Percentiles rank a stretch among this genome's conserved stretches.
phyloP scores from a whole-genome alignment of 768 basidiomycete species.

The Lepiota subincarnata region DNA sequence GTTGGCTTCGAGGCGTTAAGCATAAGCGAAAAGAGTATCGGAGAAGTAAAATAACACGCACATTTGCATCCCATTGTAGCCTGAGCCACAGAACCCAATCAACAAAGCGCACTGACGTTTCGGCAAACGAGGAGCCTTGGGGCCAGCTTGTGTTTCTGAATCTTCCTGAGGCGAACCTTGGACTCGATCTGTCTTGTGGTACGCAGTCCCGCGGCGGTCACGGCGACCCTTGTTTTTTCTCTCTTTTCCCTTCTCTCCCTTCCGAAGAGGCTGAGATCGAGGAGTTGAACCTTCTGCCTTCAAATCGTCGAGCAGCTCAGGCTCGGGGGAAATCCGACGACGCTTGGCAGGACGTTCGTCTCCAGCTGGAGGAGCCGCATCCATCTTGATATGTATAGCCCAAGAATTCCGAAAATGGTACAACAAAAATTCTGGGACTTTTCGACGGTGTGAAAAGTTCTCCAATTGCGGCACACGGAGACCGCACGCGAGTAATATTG shows the following conservation, averaged over 20 bases:
- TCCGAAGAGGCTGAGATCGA: slow-evolving; percentile 17
- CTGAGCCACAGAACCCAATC: slow-evolving; percentile 89
- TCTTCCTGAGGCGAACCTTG: slow-evolving; percentile 16
- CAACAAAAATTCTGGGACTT: neutral
- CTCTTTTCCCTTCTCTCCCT: slow-evolving; percentile 30
- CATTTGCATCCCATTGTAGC: slow-evolving; percentile 96
- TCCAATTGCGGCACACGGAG: neutral
- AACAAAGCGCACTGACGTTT: slow-evolving; percentile 84
- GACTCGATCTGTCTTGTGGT: slow-evolving; percentile 24
- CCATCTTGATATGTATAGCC: slow-evolving; percentile 5
- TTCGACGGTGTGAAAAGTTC: neutral
- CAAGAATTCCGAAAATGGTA: slow-evolving; percentile 1
- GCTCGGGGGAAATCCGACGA: neutral
- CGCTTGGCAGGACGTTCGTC: slow-evolving; percentile 4
- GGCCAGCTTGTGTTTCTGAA: slow-evolving; percentile 22
- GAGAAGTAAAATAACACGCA: slow-evolving; percentile 33
- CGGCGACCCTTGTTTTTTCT: slow-evolving; percentile 35
- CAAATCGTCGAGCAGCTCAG: neutral
- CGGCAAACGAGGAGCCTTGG: slow-evolving; percentile 60
- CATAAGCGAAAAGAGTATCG: neutral
- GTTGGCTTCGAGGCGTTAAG: slow-evolving; percentile 49
- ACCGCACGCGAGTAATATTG: neutral
- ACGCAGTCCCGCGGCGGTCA: slow-evolving; percentile 40
- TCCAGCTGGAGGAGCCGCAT: neutral
- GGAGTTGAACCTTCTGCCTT: neutral